A percentile compares a stretch with the other conserved stretches of the same genome.
Conservation (phyloP, 2,329 filamentous ascomycete genomes). For the Dendryphion nanum region DNA sequence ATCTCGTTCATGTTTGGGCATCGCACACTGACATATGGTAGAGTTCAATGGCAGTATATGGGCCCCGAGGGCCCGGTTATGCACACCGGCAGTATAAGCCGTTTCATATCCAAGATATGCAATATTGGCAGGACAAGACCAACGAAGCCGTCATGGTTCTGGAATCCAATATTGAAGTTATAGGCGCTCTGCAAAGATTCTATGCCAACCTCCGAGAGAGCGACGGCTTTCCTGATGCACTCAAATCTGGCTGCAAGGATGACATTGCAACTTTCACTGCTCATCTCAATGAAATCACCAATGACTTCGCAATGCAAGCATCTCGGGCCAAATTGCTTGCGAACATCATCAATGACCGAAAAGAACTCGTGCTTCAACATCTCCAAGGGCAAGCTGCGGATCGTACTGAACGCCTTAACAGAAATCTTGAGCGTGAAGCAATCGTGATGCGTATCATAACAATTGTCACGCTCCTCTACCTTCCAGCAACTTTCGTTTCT, state of each 20-base stretch:
- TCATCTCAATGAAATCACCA: conserved; percentile 34
- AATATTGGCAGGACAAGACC: conserved; percentile 37
- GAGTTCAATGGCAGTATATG: conserved; percentile 16
- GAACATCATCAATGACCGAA: conserved; percentile 37
- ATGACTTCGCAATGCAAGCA: conserved; percentile 39
- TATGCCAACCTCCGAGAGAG: conserved; percentile 13
- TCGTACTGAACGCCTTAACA: conserved; percentile 18
- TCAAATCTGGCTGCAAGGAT: conserved; percentile 9
- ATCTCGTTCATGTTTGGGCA: too few relatives aligned
- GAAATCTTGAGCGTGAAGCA: conserved; percentile 22
- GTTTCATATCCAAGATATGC: conserved; percentile 35
- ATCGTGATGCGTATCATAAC: conserved; percentile 29
- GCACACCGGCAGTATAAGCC: conserved; percentile 13
- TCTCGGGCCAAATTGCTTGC: conserved; percentile 34
- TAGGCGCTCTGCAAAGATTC: conserved; percentile 20
- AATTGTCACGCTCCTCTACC: conserved; percentile 20
- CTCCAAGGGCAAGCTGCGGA: conserved; percentile 23
- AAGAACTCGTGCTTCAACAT: conserved; percentile 26
- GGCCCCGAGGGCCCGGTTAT: conserved; percentile 9
- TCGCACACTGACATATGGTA: conserved; percentile 1
- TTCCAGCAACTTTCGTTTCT: conserved; percentile 28
- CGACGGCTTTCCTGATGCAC: conserved; percentile 15
- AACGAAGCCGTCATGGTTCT: conserved; percentile 39
- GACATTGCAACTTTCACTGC: conserved; percentile 13
- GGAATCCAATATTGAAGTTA: conserved; percentile 40